Conservation (phyloP, 495 filamentous ascomycete genomes). For the Talaromyces stipitatus region DNA sequence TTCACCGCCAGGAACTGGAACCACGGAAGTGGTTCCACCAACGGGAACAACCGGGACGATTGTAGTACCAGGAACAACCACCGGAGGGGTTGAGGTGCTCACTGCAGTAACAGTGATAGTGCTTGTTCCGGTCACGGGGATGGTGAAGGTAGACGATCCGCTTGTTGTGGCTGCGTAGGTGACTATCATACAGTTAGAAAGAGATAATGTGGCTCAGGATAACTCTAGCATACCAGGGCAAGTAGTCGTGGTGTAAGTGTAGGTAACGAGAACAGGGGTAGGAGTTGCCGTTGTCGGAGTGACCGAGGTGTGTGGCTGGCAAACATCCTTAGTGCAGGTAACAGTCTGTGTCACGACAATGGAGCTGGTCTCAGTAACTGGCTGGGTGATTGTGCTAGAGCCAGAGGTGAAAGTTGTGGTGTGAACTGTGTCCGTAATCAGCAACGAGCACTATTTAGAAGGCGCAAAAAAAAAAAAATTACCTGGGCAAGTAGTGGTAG, state of each 20-base stretch:
- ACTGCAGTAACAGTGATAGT: slow-evolving; percentile 1
- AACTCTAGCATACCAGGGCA: slow-evolving; percentile 1
- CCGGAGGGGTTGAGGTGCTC: neutral
- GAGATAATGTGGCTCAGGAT: neutral
- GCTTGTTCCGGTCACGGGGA: slow-evolving; percentile 3
- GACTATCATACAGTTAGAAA: neutral
- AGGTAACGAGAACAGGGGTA: neutral
- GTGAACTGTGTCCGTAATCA: neutral
- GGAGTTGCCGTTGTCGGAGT: neutral
- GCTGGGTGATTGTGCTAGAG: neutral
- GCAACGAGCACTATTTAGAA: too few relatives aligned
- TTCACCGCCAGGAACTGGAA: neutral
- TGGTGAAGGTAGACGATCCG: slow-evolving; percentile 3
- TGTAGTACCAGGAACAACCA: neutral
- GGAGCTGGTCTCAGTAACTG: slow-evolving; percentile 2
- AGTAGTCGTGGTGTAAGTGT: slow-evolving; percentile 9
- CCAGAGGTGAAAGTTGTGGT: slow-evolving; percentile 5
- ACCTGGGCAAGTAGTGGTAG: slow-evolving; percentile 11
- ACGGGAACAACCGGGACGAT: neutral
- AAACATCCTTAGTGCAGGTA: slow-evolving; percentile 7
- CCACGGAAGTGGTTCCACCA: neutral
- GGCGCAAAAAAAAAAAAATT: neutral
- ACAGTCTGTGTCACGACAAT: slow-evolving; percentile 2
- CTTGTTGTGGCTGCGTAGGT: neutral
- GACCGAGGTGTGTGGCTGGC: slow-evolving; percentile 1